Evolutionary conservation across 1,284 basidiomycete genomes (phyloP), one percentile per base, ranked within the genome.

Genomic region (Fistulina hepatica): DNA sequence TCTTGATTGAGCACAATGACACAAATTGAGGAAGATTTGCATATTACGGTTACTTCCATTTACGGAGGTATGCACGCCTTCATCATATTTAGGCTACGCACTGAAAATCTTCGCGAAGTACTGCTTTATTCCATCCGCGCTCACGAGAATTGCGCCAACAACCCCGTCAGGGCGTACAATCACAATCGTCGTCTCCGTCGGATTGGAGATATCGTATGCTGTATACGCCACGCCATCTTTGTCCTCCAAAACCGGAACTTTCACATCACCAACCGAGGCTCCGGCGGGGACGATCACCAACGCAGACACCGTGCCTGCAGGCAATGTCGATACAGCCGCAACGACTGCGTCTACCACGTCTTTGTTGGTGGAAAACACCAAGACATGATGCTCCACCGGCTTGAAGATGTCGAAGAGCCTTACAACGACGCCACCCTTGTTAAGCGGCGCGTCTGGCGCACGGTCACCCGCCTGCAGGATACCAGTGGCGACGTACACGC

Each of bases 161-260:
- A 58, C 52, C 3, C 59, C 59, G 40, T 65, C 63, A 1, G 64
- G 64, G 6, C 63, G 50, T 3, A 65, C 42, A 13, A 41, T 25
- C 1, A 32, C 47, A 41, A 42, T 47, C 36, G 28, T 31, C 28
- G 28, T 13, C 13, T 31, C 28, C n/a, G n/a, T n/a, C n/a, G n/a
- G n/a, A 0, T 24, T 13, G 11, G 28, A 4, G 9, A 31, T 13
- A 13, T 31, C 28, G 28, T 31, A 31, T 11, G 28, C 28, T 19
- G 15, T 31, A 19, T 31, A 31, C 3, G 28, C 28, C 10, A n/a
- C 28, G 28, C 28, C 27, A 11, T 34, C 33, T 3, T 24, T 23
- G 21, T 37, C 33, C 21, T 25, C 15, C 15, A 37, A 26, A 11
- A 24, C 35, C 9, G 33, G 32, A 17, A 32, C 19, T 3, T 26